Evolutionary conservation across 768 basidiomycete species (phyloP), one percentile per base, ranked within the genome.

Genomic region (Mycena indigotica): DNA sequence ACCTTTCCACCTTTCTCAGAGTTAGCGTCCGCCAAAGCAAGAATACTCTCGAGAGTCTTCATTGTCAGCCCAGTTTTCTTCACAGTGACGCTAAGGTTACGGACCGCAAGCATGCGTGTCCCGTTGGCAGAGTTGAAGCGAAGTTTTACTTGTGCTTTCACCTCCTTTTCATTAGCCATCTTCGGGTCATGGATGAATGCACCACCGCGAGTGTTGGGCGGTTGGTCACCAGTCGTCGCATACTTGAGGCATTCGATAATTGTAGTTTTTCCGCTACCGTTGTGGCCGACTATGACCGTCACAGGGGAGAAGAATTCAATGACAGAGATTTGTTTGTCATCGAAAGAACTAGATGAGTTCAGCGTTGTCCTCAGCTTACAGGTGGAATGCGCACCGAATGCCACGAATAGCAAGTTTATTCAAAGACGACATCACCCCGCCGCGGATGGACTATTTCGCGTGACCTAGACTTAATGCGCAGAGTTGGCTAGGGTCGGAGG

Each of bases 221-320:
- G 97, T 65, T 98, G 90, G 72, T 98, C 96, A 26, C 97, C 97
- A 0, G 97, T 99, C 0, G 97, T 97, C 12, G 93, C 94, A 70
- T 99, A 99, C 78, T 98, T 98, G 72, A 99, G 84, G 75, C 96
- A 98, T 80, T 99, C 97, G 73, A 99, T 98, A 69, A 98, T 91
- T 1, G 96, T 99, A 2, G 97, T 99, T 76, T 99, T 99, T 41
- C 97, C 97, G 65, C 92, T 95, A 17, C 97, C 97, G 73, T 99
- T 99, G 77, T 95, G 92, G 2, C 97, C 97, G 2, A 98, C 95
- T 58, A 99, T 98, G 72, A 99, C 95, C 0, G 97, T 99, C 54
- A 99, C 90, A 5, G 97, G 97, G 19, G 88, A 87, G 75, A 94
- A 98, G 77, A 99, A 99, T 73, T 98, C 92, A 70, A 99, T 96